Base-by-base conservation (phyloP, 2,329 filamentous ascomycete species). In the Beauveria varroae region DNA sequence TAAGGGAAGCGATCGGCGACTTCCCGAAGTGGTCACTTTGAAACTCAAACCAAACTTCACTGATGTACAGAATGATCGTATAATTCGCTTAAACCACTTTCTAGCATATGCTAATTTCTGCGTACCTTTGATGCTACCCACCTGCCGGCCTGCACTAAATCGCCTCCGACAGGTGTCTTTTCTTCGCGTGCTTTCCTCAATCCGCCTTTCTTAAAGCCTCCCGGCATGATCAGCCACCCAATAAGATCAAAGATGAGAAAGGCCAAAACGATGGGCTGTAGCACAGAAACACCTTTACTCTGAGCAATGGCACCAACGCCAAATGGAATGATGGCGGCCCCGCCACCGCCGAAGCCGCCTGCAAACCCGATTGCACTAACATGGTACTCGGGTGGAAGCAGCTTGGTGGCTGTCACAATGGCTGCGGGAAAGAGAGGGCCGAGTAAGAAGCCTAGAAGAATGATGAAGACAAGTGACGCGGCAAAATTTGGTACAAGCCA, bases 311-410 rank as follows among this genome's bases (percentile, higher is more conserved):
- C 86, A 3, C 88, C 88, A 0, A 90, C 84, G 0, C 82, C 81
- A 79, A 91, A 78, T 51, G 88, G 79, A 72, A 90, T 71, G 18
- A 86, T 68, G 1, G 89, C 87, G 1, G 87, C 89, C 0, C 91
- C 91, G 2, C 81, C 82, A 0, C 89, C 87, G 3, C 91, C 91
- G 71, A 93, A 86, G 0, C 90, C 90, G 1, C 89, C 86, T 0
- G 88, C 87, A 67, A 96, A 93, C 0, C 91, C 90, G 64, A 96
- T 90, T 0, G 87, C 86, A n/a, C 83, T 85, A 47, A 95, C 88
- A 68, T 96, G 91, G 28, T 91, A 76, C 63, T 90, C 81, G 44
- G 78, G 79, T 0, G 90, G 90, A 1, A 96, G 77, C 4, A 95
- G 77, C 67, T 90, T 92, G 0, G 89, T 91, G 5, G 86, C 84